A percentile compares a stretch with the other conserved stretches of the same genome.
Evolutionary conservation across 352 stramenopile species (phyloP).

Genomic region (Thalassiosira mediterranea): DNA sequence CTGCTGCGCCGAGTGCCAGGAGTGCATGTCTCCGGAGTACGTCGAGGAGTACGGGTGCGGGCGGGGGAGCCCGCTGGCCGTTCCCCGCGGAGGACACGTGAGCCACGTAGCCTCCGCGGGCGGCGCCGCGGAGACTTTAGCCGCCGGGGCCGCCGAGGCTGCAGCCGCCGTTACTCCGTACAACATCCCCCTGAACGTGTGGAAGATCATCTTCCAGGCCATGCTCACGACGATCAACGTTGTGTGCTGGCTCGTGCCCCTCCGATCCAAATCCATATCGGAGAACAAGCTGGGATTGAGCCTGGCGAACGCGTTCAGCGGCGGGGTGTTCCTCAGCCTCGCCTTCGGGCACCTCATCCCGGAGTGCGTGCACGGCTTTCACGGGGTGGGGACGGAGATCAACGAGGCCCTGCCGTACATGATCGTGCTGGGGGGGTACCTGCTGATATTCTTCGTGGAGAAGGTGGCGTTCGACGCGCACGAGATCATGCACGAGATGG

Average conservation of each 20-base stretch:
- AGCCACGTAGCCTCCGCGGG: not conserved
- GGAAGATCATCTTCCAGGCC: slow-evolving; percentile 84
- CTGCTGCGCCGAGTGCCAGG: slow-evolving; percentile 41
- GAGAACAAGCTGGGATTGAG: slow-evolving; percentile 84
- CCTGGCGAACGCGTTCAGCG: slow-evolving; percentile 88
- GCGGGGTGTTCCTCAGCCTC: slow-evolving; percentile 88
- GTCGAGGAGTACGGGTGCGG: no score
- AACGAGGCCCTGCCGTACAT: slow-evolving; percentile 81
- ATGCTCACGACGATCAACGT: slow-evolving; percentile 88
- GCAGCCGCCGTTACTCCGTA: slow-evolving; percentile 47
- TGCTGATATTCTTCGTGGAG: slow-evolving; percentile 90
- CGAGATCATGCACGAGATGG: slow-evolving; percentile 84
- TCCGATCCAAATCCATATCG: slow-evolving; percentile 83
- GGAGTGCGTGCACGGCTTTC: slow-evolving; percentile 83
- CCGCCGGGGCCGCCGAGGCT: slow-evolving; percentile 11
- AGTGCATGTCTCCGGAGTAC: slow-evolving; percentile 40
- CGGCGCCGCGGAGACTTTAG: slow-evolving; percentile 1
- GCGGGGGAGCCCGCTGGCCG: slow-evolving; percentile 9
- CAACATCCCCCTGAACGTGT: slow-evolving; percentile 78
- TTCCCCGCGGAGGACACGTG: slow-evolving; percentile 32
- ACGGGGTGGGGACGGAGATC: slow-evolving; percentile 22
- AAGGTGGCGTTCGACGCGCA: slow-evolving; percentile 88
- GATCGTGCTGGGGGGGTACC: slow-evolving; percentile 83
- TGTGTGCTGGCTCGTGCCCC: slow-evolving; percentile 86
- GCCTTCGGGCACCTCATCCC: slow-evolving; percentile 88